Evolutionary conservation across 768 basidiomycete species (phyloP).

Genomic region (Russula vinacea): DNA sequence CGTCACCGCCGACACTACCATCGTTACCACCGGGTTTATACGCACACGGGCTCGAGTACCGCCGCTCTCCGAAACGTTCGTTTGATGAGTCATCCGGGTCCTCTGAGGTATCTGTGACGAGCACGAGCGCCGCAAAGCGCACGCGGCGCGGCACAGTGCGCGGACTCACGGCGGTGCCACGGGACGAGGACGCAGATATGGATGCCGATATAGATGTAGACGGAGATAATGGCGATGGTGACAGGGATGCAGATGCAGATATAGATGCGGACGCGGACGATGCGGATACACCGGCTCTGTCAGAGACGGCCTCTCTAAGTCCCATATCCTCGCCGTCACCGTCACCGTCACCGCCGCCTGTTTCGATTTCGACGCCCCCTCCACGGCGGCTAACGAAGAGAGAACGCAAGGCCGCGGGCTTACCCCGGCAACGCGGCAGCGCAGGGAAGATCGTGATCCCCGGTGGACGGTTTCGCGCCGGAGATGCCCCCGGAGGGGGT

Average conservation of each 20-base stretch:
- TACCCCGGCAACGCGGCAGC: conserved; percentile 53
- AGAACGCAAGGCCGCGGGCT: conserved; percentile 63
- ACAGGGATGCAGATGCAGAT: conserved; percentile 35
- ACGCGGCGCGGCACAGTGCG: conserved; percentile 28
- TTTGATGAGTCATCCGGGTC: conserved; percentile 56
- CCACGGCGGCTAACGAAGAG: conserved; percentile 52
- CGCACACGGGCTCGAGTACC: conserved; percentile 38
- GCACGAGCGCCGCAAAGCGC: conserved; percentile 35
- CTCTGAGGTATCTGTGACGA: conserved; percentile 36
- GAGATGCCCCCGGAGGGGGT: conserved; percentile 31
- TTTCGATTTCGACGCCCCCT: conserved; percentile 36
- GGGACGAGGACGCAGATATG: conserved; percentile 32
- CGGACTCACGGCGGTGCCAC: conserved; percentile 11
- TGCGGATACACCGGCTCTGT: conserved; percentile 44
- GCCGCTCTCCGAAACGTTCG: conserved; percentile 55
- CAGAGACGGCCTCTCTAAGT: conserved; percentile 37
- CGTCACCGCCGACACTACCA: conserved; percentile 35
- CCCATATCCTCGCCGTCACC: conserved; percentile 37
- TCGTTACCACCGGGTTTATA: conserved; percentile 33
- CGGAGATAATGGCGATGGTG: conserved; percentile 28
- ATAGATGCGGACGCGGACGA: conserved; percentile 29
- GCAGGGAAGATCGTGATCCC: conserved; percentile 63
- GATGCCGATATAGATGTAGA: conserved; percentile 37
- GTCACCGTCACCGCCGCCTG: conserved; percentile 31
- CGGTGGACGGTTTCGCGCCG: conserved; percentile 50